Percentiles rank a stretch among this genome's conserved stretches.
Evolutionary conservation across 306 rosid genomes (phyloP).

Genomic region (Hippophae tibetana): DNA sequence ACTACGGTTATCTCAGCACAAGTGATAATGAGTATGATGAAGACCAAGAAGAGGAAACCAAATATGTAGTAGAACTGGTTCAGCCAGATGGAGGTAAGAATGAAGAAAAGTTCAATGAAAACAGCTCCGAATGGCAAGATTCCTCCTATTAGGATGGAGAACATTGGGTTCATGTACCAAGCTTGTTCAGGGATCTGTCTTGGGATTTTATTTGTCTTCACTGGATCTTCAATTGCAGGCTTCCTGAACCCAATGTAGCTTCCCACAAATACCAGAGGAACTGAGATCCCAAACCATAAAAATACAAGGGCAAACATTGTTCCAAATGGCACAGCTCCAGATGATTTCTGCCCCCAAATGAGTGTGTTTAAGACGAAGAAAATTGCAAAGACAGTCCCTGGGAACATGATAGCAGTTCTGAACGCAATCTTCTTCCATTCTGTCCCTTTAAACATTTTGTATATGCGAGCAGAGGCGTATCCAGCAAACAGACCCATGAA

Average conservation of each 20-base stretch:
- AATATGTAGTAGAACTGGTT: constrained; percentile 98
- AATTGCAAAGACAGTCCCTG: constrained; percentile 58
- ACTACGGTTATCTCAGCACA: constrained; percentile 94
- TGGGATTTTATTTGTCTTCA: constrained; percentile 95
- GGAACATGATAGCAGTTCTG: constrained; percentile 75
- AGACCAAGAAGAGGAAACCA: constrained; percentile 94
- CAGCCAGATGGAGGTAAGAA: constrained; percentile 96
- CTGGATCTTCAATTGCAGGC: constrained; percentile 93
- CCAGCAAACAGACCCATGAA: constrained; percentile 98
- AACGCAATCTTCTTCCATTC: constrained; percentile 87
- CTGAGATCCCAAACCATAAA: constrained; percentile 96
- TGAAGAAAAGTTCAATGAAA: constrained; percentile 95
- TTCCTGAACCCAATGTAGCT: constrained; percentile 89
- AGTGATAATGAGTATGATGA: constrained; percentile 73
- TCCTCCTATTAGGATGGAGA: constrained; percentile 89
- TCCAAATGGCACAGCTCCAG: constrained; percentile 98
- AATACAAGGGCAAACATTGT: constrained; percentile 95
- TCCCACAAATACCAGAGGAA: constrained; percentile 93
- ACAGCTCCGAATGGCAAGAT: constrained; percentile 97
- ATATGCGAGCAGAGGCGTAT: constrained; percentile 70
- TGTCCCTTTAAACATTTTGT: constrained; percentile 87
- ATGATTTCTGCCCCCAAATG: constrained; percentile 96
- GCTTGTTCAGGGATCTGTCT: constrained; percentile 99
- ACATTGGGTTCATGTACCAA: constrained; percentile 93
- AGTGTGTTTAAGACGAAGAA: constrained; percentile 69